A percentile compares a stretch with the other conserved stretches of the same genome.
Evolutionary conservation across 1,284 basidiomycete species (phyloP).

Genomic region (Cutaneotrichosporon arboriforme): DNA sequence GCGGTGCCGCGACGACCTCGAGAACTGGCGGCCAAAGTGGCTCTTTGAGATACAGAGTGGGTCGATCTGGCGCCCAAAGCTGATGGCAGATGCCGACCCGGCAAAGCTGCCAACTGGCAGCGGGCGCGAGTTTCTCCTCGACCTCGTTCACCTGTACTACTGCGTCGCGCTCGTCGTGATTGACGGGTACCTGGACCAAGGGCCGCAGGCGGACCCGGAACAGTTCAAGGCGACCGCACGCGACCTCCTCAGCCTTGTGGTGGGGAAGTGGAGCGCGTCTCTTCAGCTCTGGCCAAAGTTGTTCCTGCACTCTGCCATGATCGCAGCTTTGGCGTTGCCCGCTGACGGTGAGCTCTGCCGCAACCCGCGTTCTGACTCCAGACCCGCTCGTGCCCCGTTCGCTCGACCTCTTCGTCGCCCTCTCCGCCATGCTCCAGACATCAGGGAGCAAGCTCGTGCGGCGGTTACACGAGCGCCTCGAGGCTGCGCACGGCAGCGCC

Average conservation of each 20-base stretch:
- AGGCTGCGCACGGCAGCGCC: background rate
- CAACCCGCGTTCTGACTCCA: background rate
- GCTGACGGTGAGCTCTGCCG: conserved; percentile 6
- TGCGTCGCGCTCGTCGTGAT: conserved; percentile 13
- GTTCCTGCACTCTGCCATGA: conserved; percentile 14
- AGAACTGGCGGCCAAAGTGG: conserved; percentile 17
- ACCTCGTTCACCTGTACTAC: conserved; percentile 19
- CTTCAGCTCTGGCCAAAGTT: conserved; percentile 21
- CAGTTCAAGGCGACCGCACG: conserved; percentile 8
- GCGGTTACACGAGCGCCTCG: conserved; percentile 7
- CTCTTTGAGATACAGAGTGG: conserved; percentile 12
- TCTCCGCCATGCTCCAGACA: conserved; percentile 10
- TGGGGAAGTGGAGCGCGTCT: conserved; percentile 10
- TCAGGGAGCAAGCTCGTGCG: conserved; percentile 13
- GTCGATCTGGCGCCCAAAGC: background rate
- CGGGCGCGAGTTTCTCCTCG: conserved; percentile 14
- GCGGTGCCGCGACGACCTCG: conserved; percentile 13
- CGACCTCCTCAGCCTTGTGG: conserved; percentile 15
- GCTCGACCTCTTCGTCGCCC: conserved; percentile 7
- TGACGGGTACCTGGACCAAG: conserved; percentile 17
- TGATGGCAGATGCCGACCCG: conserved; percentile 10
- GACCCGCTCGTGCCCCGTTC: conserved; percentile 5
- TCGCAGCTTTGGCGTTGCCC: conserved; percentile 11
- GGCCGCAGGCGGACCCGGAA: background rate
- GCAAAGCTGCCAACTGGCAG: conserved; percentile 8